phyloP scores from a whole-genome alignment of 805 yeast genomes.

The Kodamaea kaohsiungensis region DNA sequence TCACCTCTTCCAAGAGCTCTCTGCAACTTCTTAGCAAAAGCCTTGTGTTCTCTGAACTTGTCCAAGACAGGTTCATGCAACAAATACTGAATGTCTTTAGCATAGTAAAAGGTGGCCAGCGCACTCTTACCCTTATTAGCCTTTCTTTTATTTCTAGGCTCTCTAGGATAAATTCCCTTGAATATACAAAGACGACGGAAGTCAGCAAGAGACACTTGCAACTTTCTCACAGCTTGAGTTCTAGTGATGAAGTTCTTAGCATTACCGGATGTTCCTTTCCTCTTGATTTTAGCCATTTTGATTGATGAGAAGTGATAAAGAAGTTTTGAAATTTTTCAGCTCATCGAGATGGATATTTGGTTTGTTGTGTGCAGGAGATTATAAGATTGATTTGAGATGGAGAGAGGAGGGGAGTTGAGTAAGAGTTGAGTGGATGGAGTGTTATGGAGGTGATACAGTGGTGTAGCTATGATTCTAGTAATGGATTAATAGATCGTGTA shows the following conservation, averaged over 20 bases:
- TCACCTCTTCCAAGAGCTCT: slow-evolving; percentile 92
- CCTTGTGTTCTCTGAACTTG: slow-evolving; percentile 93
- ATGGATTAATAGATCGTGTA: no score
- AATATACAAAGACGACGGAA: slow-evolving; percentile 96
- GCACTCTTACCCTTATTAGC: slow-evolving; percentile 98
- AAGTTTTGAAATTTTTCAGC: slow-evolving; percentile 3
- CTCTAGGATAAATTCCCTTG: slow-evolving; percentile 97
- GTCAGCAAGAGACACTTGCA: slow-evolving; percentile 93
- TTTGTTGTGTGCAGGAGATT: slow-evolving; percentile 3
- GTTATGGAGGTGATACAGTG: neutral
- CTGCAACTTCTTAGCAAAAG: slow-evolving; percentile 87
- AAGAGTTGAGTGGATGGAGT: neutral
- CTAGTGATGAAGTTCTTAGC: slow-evolving; percentile 92
- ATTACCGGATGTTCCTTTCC: slow-evolving; percentile 82
- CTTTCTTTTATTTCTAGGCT: slow-evolving; percentile 92
- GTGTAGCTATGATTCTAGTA: no score
- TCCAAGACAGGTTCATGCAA: slow-evolving; percentile 91
- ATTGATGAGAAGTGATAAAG: neutral
- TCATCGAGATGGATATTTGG: neutral
- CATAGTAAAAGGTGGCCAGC: slow-evolving; percentile 80
- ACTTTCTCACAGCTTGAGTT: slow-evolving; percentile 88
- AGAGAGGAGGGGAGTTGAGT: slow-evolving; percentile 12
- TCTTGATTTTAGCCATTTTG: slow-evolving; percentile 67
- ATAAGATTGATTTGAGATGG: slow-evolving; percentile 14
- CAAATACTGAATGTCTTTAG: slow-evolving; percentile 91